Conservation (phyloP, 108 stramenopile species). For the Cylindrotheca closterium region DNA sequence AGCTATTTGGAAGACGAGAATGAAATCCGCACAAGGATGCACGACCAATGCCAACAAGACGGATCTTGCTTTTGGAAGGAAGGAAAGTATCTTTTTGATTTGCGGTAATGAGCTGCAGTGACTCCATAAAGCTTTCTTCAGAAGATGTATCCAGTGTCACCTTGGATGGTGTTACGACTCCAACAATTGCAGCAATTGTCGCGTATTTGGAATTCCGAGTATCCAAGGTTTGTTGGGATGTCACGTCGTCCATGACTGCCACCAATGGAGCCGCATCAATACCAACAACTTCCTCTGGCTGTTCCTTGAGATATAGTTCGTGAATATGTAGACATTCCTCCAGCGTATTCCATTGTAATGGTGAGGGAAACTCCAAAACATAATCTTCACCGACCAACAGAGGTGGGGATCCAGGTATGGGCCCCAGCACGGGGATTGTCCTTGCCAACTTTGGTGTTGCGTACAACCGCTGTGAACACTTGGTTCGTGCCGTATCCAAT, state of each 20-base stretch:
- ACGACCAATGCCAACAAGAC: constrained; percentile 51
- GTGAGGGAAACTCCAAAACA: constrained; percentile 22
- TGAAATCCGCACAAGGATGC: constrained; percentile 44
- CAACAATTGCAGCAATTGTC: constrained; percentile 54
- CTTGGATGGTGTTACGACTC: constrained; percentile 8
- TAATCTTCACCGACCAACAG: constrained; percentile 24
- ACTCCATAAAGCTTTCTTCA: constrained; percentile 22
- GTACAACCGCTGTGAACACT: no score
- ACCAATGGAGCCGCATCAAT: constrained; percentile 48
- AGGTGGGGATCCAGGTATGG: constrained; percentile 20
- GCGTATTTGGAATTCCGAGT: constrained; percentile 23
- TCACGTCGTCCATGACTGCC: constrained; percentile 48
- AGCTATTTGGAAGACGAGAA: constrained; percentile 17
- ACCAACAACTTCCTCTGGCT: constrained; percentile 10
- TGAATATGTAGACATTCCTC: constrained; percentile 28
- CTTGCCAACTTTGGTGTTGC: neutral
- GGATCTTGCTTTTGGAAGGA: constrained; percentile 12
- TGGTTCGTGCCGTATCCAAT: no score
- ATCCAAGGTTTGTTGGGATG: constrained; percentile 3
- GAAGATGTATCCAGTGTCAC: constrained; percentile 7
- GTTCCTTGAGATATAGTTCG: constrained; percentile 1
- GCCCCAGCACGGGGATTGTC: constrained; percentile 30
- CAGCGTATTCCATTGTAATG: constrained; percentile 28
- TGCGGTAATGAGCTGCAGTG: neutral
- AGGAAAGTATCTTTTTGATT: neutral